Percentiles rank a stretch among this genome's conserved stretches.
Evolutionary conservation across 2,329 filamentous ascomycete species (phyloP).

Genomic region (Magnaporthiopsis incrustans): DNA sequence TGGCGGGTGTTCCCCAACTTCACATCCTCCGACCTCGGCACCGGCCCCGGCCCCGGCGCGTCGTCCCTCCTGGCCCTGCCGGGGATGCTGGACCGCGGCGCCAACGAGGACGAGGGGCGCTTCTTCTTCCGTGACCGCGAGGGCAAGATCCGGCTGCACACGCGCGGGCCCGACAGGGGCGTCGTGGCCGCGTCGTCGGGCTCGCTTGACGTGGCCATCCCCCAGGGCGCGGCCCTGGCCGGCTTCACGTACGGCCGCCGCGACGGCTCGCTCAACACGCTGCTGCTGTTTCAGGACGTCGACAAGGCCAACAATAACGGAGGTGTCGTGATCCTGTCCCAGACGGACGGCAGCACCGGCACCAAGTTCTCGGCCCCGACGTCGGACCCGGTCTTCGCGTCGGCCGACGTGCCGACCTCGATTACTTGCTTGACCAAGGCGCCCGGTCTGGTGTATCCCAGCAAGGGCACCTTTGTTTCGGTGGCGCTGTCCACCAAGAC

Average conservation of each 20-base stretch:
- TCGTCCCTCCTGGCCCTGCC: background rate
- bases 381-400: slow-evolving; percentile 11
- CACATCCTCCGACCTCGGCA: background rate
- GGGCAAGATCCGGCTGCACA: background rate
- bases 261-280: slow-evolving; percentile 12
- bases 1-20: no score
- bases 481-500: slow-evolving; percentile 9
- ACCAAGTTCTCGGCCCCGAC: slow-evolving; percentile 4
- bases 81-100: no score
- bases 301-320: slow-evolving; percentile 4
- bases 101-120: slow-evolving; percentile 4
- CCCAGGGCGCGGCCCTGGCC: slow-evolving; percentile 14
- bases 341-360: background rate
- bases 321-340: background rate
- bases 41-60: no score
- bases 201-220: slow-evolving; percentile 9
- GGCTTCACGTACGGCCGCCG: slow-evolving; percentile 13
- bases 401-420: slow-evolving; percentile 9
- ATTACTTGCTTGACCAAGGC: slow-evolving; percentile 11
- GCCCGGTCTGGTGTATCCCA: background rate
- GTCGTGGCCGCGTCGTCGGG: slow-evolving; percentile 6
- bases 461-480: no score
- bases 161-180: slow-evolving; percentile 1
- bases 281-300: slow-evolving; percentile 17
- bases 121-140: slow-evolving; percentile 9